phyloP scores from a whole-genome alignment of 1,284 basidiomycete species.

The Boletus subluridellus region DNA sequence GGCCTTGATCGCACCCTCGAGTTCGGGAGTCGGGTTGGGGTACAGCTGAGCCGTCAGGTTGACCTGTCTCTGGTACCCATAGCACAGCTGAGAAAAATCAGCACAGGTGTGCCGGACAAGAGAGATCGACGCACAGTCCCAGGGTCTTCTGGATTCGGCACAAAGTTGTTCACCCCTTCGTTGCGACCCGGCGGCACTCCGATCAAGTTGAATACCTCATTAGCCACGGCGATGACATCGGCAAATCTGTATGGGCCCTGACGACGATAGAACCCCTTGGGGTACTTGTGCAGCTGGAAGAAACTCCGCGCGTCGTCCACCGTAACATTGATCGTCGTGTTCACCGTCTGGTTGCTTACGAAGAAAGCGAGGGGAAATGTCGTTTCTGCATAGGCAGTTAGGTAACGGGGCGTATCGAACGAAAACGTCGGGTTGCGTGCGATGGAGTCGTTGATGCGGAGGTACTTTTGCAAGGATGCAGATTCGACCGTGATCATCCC shows the following conservation, averaged over 20 bases:
- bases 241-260: constrained; percentile 8
- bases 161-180: constrained; percentile 19
- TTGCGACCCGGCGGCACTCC: neutral
- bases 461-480: no score
- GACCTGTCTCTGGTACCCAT: constrained; percentile 19
- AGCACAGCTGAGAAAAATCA: constrained; percentile 19
- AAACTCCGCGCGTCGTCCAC: constrained; percentile 11
- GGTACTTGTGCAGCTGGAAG: no score
- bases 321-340: constrained; percentile 14
- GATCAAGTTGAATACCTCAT: neutral
- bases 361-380: no score
- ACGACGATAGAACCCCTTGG: no score
- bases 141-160: constrained; percentile 12
- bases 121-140: constrained; percentile 16
- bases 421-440: no score
- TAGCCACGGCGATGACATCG: constrained; percentile 5
- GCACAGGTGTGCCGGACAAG: neutral
- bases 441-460: no score
- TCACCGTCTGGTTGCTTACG: constrained; percentile 19
- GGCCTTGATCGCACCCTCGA: constrained; percentile 22
- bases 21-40: constrained; percentile 21
- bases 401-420: constrained; percentile 22
- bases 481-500: constrained; percentile 11
- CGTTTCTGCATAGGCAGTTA: constrained; percentile 17
- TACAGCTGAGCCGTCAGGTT: constrained; percentile 27